A percentile compares a stretch with the other conserved stretches of the same genome.
Evolutionary conservation across 2,329 filamentous ascomycete species (phyloP).

Genomic region (Rachicladosporium sp.): DNA sequence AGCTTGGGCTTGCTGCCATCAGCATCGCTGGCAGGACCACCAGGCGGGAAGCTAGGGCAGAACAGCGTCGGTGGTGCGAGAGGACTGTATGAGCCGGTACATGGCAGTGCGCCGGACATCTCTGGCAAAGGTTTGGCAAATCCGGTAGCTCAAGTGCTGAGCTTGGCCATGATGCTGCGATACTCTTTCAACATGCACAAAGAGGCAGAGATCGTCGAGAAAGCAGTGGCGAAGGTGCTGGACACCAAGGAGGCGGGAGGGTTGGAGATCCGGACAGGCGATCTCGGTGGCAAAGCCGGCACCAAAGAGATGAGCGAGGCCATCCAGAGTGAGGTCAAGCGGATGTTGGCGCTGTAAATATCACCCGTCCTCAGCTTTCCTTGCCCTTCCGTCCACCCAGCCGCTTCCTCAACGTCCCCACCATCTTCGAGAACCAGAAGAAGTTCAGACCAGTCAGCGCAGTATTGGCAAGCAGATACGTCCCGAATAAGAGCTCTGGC

Average conservation of each 20-base stretch:
- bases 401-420: constrained; percentile 40
- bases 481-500: constrained; percentile 55
- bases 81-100: constrained; percentile 23
- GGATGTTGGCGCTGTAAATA: constrained; percentile 9
- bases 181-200: constrained; percentile 22
- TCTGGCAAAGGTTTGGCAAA: constrained; percentile 22
- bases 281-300: constrained; percentile 38
- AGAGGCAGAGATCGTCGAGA: constrained; percentile 34
- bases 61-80: constrained; percentile 31
- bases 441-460: constrained; percentile 66
- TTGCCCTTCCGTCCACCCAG: too few species aligned
- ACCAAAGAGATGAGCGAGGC: constrained; percentile 34
- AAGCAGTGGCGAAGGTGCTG: constrained; percentile 40
- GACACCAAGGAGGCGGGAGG: constrained; percentile 41
- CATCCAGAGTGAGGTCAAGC: constrained; percentile 18
- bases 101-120: constrained; percentile 23
- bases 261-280: constrained; percentile 39
- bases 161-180: constrained; percentile 24
- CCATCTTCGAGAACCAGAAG: constrained; percentile 83
- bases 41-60: constrained; percentile 13
- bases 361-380: too few species aligned
- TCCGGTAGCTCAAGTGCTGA: constrained; percentile 21
- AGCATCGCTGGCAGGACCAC: constrained; percentile 23
- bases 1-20: constrained; percentile 35
- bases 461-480: constrained; percentile 60